Evolutionary conservation across 176 grass and related monocot genomes (phyloP).

Genomic region (Leersia perrieri): DNA sequence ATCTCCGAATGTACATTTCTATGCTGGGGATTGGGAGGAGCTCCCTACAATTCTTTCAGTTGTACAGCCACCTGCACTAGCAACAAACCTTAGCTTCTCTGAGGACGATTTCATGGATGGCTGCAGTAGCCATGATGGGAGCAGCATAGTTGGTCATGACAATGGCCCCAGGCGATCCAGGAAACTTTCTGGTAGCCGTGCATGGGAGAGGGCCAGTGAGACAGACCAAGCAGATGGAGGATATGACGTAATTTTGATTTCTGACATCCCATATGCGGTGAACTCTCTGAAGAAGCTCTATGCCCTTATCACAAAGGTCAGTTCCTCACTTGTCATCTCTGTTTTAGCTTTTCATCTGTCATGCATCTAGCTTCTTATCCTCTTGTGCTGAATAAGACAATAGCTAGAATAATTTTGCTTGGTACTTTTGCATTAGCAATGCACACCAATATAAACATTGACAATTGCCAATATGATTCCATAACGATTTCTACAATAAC

Average conservation of each 20-base stretch:
- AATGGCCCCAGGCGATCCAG: conserved; percentile 58
- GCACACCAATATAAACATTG: not conserved
- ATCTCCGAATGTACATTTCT: conserved; percentile 76
- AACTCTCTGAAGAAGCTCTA: conserved; percentile 80
- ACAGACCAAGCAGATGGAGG: conserved; percentile 55
- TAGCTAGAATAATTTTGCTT: not conserved
- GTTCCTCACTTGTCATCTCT: not conserved
- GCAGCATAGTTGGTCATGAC: conserved; percentile 67
- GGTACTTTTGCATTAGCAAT: not conserved
- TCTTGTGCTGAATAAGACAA: not conserved
- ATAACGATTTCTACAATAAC: not conserved
- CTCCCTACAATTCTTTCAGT: conserved; percentile 77
- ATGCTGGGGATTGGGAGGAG: conserved; percentile 82
- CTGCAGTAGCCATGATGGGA: conserved; percentile 77
- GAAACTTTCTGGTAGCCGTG: conserved; percentile 92
- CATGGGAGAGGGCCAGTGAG: conserved; percentile 87
- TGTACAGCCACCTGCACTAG: conserved; percentile 43
- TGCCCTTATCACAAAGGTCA: conserved; percentile 84
- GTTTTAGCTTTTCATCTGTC: not conserved
- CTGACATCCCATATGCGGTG: conserved; percentile 54
- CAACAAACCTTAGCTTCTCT: conserved; percentile 74
- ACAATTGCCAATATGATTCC: not conserved
- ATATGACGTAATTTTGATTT: conserved; percentile 88
- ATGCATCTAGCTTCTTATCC: not conserved
- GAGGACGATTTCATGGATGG: conserved; percentile 90